Percentiles rank a stretch among this genome's conserved stretches.
Evolutionary conservation across 345 rosid species (phyloP).

Genomic region (Noccaea bulbosa): DNA sequence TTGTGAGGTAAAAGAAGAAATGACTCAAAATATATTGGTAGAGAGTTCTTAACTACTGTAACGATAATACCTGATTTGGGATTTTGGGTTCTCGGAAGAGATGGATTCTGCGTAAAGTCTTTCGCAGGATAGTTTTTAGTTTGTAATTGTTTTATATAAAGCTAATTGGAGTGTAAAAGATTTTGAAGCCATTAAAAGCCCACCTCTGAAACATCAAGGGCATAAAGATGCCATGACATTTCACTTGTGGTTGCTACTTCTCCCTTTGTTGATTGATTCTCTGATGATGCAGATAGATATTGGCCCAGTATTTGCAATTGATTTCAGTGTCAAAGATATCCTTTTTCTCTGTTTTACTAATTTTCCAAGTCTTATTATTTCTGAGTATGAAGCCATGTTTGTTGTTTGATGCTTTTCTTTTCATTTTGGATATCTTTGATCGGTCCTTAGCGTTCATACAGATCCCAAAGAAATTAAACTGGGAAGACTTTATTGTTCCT

Average conservation of each 20-base stretch:
- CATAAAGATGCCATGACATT: neutral
- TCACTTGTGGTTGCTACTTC: slow-evolving; percentile 25
- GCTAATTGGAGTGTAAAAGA: neutral
- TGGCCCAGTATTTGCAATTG: slow-evolving; percentile 89
- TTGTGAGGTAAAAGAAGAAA: slow-evolving; percentile 57
- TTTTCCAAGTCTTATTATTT: slow-evolving; percentile 7
- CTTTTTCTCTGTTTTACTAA: slow-evolving; percentile 46
- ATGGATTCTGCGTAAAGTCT: neutral
- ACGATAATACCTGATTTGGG: slow-evolving; percentile 8
- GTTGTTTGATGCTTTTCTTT: neutral
- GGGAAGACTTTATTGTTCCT: slow-evolving; percentile 59
- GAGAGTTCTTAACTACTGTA: neutral
- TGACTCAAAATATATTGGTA: neutral
- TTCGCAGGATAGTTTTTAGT: too few relatives aligned
- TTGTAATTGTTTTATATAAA: neutral
- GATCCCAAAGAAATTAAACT: slow-evolving; percentile 77
- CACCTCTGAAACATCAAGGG: neutral
- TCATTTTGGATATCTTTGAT: slow-evolving; percentile 30
- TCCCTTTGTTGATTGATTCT: slow-evolving; percentile 20
- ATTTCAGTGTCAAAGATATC: slow-evolving; percentile 87
- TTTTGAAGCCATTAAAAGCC: slow-evolving; percentile 4
- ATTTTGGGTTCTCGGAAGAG: slow-evolving; percentile 3
- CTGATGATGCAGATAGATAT: slow-evolving; percentile 63
- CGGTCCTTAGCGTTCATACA: slow-evolving; percentile 70
- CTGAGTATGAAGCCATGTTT: slow-evolving; percentile 18